Evolutionary conservation across 2,329 filamentous ascomycete species (phyloP), one percentile per base, ranked within the genome.

Genomic region (Cladosporium colombiae): DNA sequence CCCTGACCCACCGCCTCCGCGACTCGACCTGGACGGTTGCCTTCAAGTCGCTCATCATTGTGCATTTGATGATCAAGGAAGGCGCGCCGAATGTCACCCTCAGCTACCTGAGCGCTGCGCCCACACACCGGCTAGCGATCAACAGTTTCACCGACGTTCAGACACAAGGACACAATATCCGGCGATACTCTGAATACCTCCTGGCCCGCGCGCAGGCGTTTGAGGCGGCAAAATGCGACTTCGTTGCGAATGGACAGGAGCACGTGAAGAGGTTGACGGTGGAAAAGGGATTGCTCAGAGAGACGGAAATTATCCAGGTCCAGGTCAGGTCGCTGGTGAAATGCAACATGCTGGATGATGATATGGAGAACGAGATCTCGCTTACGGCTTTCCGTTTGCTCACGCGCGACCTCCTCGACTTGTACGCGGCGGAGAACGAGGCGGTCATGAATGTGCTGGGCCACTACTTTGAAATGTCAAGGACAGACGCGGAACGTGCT

Each of bases 21-120:
- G 95, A 99, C 78, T 94, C 94, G 71, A 97, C 95, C 84, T 99
- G 95, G 95, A 99, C 95, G n/a, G 93, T 98, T 66, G 94, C 97
- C 70, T 97, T 97, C 88, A 99, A 99, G 83, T 90, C 92, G 73
- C 84, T 99, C 71, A 97, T 98, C 73, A 95, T 96, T 58, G 88
- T 96, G 56, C 95, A 99, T 78, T 83, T 98, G 68, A 98, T 99
- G 95, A 95, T 99, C 76, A 88, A 95, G 71, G 95, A 99, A 81
- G 95, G 95, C 63, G 90, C 93, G 69, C 88, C 90, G 37, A 92
- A 98, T 77, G 91, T 93, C 58, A 97, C 95, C 2, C 83, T 99
- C 70, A 86, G 88, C 68, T 97, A 92, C 74, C 86, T 99, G 37
- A 86, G 93, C 52, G 89, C 91, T 71, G 90, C 94, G 75, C 90